These are phyloP conservation scores for Arabidopsis lyrata DNA, from an alignment of 441 rosid species.

Conservation along the genomic window DNA sequence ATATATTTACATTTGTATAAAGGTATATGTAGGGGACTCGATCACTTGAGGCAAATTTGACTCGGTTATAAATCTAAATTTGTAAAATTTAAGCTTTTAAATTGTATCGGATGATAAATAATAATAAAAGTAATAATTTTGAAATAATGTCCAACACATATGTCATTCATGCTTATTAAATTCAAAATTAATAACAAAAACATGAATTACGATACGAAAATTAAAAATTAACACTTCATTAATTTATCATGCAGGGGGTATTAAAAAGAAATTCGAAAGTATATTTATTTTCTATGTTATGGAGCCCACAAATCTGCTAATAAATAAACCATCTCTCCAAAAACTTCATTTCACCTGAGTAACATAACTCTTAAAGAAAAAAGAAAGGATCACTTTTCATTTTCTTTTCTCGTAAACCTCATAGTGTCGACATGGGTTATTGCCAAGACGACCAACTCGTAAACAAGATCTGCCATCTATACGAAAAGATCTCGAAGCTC, in stretches of 20 bases:
- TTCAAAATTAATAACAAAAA: background rate
- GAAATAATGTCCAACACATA: background rate
- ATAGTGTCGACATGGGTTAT: conserved; percentile 83
- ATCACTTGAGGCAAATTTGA: background rate
- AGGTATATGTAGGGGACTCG: background rate
- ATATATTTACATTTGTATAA: too few species aligned
- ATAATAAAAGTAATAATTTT: background rate
- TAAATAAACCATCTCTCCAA: conserved; percentile 61
- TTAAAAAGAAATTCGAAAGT: background rate
- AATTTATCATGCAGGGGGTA: background rate
- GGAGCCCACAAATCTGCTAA: conserved; percentile 27
- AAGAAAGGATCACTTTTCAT: background rate
- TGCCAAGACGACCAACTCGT: conserved; percentile 67
- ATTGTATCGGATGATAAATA: background rate
- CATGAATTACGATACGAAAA: background rate
- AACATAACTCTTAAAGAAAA: background rate
- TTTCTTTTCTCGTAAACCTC: conserved; percentile 35
- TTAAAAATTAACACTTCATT: background rate
- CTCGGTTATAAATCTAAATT: background rate
- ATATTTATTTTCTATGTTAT: background rate
- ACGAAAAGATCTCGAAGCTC: conserved; percentile 73
- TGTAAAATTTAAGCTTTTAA: background rate
- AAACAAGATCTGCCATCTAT: conserved; percentile 56
- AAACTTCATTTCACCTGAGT: conserved; percentile 35
- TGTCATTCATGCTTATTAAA: background rate